Percentiles rank a stretch among this genome's conserved stretches.
Evolutionary conservation across 495 filamentous ascomycete species (phyloP).

Genomic region (Neurospora sp.): DNA sequence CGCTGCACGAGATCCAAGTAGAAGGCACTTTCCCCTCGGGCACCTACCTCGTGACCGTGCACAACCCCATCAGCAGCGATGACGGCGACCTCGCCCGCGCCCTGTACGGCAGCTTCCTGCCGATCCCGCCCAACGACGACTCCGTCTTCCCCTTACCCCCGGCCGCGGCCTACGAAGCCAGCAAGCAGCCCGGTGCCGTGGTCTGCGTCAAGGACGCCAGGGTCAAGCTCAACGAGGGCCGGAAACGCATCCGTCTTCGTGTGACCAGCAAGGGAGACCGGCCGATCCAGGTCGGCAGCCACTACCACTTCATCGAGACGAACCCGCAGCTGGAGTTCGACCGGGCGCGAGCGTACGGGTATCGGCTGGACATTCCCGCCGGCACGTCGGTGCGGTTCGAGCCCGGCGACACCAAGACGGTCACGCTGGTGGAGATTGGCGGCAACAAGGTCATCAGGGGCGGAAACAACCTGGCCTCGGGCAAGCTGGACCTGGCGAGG

Average conservation of each 20-base stretch:
- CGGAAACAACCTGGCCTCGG: constrained; percentile 71
- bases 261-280: constrained; percentile 85
- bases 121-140: constrained; percentile 52
- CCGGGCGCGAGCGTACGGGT: constrained; percentile 74
- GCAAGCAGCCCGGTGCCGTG: constrained; percentile 70
- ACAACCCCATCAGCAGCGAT: constrained; percentile 77
- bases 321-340: constrained; percentile 91
- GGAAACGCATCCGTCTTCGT: constrained; percentile 60
- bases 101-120: constrained; percentile 87
- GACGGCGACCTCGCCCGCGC: constrained; percentile 81
- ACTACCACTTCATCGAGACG: constrained; percentile 94
- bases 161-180: constrained; percentile 49
- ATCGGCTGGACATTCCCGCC: constrained; percentile 78
- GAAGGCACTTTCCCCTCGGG: constrained; percentile 89
- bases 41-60: constrained; percentile 92
- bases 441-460: constrained; percentile 75
- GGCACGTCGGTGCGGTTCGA: constrained; percentile 93
- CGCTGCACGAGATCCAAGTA: constrained; percentile 76
- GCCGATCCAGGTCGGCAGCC: constrained; percentile 87
- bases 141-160: constrained; percentile 49
- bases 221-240: constrained; percentile 63
- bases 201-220: constrained; percentile 56
- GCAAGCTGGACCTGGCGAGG: constrained; percentile 52
- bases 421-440: constrained; percentile 84
- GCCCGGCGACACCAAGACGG: constrained; percentile 86